These are phyloP conservation scores for Penicillium sp. DNA, from an alignment of 2,329 filamentous ascomycete species.

Conservation along the genomic window DNA sequence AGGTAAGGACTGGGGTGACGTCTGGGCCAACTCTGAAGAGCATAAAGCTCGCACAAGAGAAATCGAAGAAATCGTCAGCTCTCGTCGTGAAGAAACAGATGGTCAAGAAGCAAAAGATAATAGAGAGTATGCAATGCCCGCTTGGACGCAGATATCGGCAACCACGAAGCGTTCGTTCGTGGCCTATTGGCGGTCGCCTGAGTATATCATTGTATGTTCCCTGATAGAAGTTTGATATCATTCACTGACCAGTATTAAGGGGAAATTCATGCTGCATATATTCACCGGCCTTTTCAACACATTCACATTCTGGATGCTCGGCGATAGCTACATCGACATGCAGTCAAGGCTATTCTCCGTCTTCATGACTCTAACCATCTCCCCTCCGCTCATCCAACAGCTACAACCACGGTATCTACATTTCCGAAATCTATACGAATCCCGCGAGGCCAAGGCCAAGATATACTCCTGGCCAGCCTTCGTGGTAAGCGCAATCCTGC, in stretches of 20 bases:
- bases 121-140: constrained; percentile 61
- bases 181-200: constrained; percentile 62
- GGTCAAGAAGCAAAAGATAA: constrained; percentile 45
- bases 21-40: constrained; percentile 56
- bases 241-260: constrained; percentile 33
- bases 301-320: constrained; percentile 66
- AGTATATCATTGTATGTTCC: constrained; percentile 48
- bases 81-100: constrained; percentile 40
- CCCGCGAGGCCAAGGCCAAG: constrained; percentile 70
- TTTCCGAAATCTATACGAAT: constrained; percentile 64
- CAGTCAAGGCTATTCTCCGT: constrained; percentile 70
- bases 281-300: constrained; percentile 64
- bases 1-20: constrained; percentile 60
- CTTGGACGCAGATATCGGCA: constrained; percentile 50
- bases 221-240: neutral
- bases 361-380: constrained; percentile 73
- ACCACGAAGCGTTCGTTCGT: constrained; percentile 58
- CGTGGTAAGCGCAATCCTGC: constrained; percentile 60
- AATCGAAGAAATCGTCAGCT: constrained; percentile 50
- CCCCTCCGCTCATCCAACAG: constrained; percentile 71
- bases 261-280: constrained; percentile 61
- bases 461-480: constrained; percentile 76
- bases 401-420: constrained; percentile 69
- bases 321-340: constrained; percentile 57
- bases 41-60: constrained; percentile 46